phyloP scores from a whole-genome alignment of 768 basidiomycete genomes.

The Suillus hirtellus region DNA sequence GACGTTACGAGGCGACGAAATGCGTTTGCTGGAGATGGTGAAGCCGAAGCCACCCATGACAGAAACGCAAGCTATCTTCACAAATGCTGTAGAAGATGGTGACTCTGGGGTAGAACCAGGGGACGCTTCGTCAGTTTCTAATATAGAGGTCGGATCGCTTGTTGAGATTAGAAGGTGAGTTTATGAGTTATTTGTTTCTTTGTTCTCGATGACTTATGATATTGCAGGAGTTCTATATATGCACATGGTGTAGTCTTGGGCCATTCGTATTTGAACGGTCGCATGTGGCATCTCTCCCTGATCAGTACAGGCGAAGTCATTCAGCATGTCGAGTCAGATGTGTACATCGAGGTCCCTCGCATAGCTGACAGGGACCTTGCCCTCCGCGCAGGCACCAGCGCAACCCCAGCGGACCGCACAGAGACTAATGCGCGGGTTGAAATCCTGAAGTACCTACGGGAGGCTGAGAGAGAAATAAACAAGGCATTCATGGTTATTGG shows the following conservation, averaged over 20 bases:
- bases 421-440: conserved; percentile 63
- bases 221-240: conserved; percentile 20
- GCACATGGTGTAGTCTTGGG: conserved; percentile 31
- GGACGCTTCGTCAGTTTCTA: conserved; percentile 13
- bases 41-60: conserved; percentile 6
- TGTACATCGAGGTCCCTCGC: conserved; percentile 61
- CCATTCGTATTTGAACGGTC: conserved; percentile 32
- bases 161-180: conserved; percentile 53
- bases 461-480: conserved; percentile 51
- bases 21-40: conserved; percentile 33
- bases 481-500: conserved; percentile 37
- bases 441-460: conserved; percentile 59
- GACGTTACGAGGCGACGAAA: conserved; percentile 41
- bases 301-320: conserved; percentile 52
- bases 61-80: conserved; percentile 23
- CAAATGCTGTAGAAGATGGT: conserved; percentile 20
- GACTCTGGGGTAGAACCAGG: conserved; percentile 14
- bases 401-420: conserved; percentile 28
- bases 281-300: conserved; percentile 30
- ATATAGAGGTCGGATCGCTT: conserved; percentile 46
- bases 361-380: conserved; percentile 49
- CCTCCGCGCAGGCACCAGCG: conserved; percentile 45
- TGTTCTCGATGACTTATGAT: conserved; percentile 14
- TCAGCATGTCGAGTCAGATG: conserved; percentile 49
- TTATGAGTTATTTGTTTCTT: neutral